These are phyloP conservation scores for Microsporum ferrugineum DNA, from an alignment of 2,329 filamentous ascomycete species.

Conservation along the genomic window DNA sequence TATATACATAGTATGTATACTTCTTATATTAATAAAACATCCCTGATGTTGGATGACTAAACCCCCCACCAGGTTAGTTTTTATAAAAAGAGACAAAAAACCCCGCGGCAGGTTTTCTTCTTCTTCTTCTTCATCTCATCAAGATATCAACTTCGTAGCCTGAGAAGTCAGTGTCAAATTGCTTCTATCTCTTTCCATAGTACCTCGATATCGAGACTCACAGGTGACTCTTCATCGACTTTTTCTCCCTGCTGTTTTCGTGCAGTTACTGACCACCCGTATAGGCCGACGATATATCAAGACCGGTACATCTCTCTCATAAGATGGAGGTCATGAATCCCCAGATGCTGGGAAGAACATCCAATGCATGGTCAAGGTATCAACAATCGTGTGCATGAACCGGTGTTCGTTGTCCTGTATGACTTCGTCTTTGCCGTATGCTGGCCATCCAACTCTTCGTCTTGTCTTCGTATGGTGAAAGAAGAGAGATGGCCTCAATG, in stretches of 20 bases:
- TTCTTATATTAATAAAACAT: neutral
- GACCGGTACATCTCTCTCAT: slow-evolving; percentile 16
- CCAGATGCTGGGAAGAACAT: slow-evolving; percentile 29
- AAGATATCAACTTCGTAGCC: neutral
- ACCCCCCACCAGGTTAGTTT: neutral
- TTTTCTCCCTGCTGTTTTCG: neutral
- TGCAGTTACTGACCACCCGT: neutral
- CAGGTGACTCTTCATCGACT: neutral
- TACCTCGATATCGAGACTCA: neutral
- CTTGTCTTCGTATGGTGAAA: slow-evolving; percentile 11
- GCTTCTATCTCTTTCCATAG: neutral
- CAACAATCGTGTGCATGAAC: slow-evolving; percentile 46
- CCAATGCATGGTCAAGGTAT: slow-evolving; percentile 39
- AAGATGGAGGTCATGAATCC: slow-evolving; percentile 29
- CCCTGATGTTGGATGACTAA: neutral
- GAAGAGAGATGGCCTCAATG: slow-evolving; percentile 7
- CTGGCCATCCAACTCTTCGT: slow-evolving; percentile 18
- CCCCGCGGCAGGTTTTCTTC: slow-evolving; percentile 3
- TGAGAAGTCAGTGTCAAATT: neutral
- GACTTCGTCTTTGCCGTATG: slow-evolving; percentile 15
- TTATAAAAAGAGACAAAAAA: neutral
- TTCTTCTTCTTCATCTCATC: neutral
- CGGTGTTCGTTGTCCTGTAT: slow-evolving; percentile 45
- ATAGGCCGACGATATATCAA: slow-evolving; percentile 5
- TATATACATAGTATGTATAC: no score